Percentiles rank a stretch among this genome's conserved stretches.
Evolutionary conservation across 495 filamentous ascomycete genomes (phyloP).

Genomic region (Penicillium egyptiacum): DNA sequence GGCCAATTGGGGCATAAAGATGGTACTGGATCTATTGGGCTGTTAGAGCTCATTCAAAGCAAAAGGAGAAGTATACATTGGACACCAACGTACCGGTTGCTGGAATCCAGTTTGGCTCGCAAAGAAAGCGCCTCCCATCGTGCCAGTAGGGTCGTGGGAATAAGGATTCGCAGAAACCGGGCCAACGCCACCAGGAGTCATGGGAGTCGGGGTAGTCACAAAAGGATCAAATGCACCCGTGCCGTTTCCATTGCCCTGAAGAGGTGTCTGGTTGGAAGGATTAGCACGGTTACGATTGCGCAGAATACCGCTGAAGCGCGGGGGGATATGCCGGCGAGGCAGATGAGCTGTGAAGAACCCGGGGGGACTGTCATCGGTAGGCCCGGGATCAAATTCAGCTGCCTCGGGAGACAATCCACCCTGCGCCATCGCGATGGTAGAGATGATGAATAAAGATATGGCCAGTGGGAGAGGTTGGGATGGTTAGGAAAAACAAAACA

Average conservation of each 20-base stretch:
- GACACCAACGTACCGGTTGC: constrained; percentile 61
- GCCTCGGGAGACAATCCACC: constrained; percentile 25
- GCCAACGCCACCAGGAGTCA: constrained; percentile 49
- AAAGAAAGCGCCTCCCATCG: constrained; percentile 57
- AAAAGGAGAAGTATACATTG: not conserved
- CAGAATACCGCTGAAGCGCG: too few species aligned
- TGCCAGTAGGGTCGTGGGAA: constrained; percentile 57
- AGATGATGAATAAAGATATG: not conserved
- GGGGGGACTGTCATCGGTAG: not conserved
- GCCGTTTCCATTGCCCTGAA: constrained; percentile 47
- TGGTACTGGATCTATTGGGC: constrained; percentile 74
- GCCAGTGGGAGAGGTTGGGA: not conserved
- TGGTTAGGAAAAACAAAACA: not conserved
- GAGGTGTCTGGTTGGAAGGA: constrained; percentile 27
- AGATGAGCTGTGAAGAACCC: constrained; percentile 1
- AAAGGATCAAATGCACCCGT: constrained; percentile 60
- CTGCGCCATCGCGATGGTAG: not conserved
- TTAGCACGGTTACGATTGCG: constrained; percentile 20
- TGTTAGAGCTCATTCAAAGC: constrained; percentile 11
- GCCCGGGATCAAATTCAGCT: constrained; percentile 17
- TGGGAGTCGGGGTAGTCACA: constrained; percentile 52
- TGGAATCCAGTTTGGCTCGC: constrained; percentile 52
- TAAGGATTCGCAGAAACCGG: constrained; percentile 64
- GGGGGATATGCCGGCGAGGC: too few species aligned
- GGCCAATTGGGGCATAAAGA: constrained; percentile 85